These are phyloP conservation scores for Claviceps quebecensis DNA, from an alignment of 2,329 filamentous ascomycete species.

Conservation along the genomic window DNA sequence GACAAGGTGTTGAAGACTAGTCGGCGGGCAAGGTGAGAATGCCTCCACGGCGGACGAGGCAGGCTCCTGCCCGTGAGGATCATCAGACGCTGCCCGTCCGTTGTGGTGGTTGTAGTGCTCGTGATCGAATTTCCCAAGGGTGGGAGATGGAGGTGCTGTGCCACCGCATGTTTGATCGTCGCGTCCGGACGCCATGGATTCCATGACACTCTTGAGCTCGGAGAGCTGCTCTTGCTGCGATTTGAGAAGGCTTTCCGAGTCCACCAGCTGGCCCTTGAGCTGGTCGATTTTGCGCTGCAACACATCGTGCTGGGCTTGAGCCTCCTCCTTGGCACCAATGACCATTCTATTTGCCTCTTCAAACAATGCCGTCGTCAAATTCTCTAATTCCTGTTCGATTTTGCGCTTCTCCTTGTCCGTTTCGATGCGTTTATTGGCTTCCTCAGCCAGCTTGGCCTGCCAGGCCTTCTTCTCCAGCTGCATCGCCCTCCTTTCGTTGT, in stretches of 20 bases:
- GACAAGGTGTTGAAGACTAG: constrained; percentile 69
- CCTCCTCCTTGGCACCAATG: constrained; percentile 71
- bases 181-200: constrained; percentile 61
- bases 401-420: constrained; percentile 69
- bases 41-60: constrained; percentile 28
- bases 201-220: constrained; percentile 85
- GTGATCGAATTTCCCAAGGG: constrained; percentile 53
- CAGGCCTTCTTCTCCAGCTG: constrained; percentile 45
- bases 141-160: constrained; percentile 74
- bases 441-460: constrained; percentile 45
- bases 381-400: constrained; percentile 87
- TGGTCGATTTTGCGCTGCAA: constrained; percentile 78
- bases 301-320: constrained; percentile 68
- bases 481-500: constrained; percentile 53
- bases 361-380: constrained; percentile 81
- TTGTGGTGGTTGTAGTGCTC: constrained; percentile 36
- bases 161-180: constrained; percentile 57
- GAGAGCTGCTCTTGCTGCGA: constrained; percentile 88
- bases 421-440: constrained; percentile 48
- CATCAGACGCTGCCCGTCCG: constrained; percentile 14
- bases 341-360: constrained; percentile 99
- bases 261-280: constrained; percentile 68
- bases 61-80: constrained; percentile 14
- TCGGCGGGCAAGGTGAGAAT: constrained; percentile 41
- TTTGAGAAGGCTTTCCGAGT: constrained; percentile 71